Evolutionary conservation across 176 grass and related monocot species (phyloP), one percentile per base, ranked within the genome.

Genomic region (Oropetium thomaeum): DNA sequence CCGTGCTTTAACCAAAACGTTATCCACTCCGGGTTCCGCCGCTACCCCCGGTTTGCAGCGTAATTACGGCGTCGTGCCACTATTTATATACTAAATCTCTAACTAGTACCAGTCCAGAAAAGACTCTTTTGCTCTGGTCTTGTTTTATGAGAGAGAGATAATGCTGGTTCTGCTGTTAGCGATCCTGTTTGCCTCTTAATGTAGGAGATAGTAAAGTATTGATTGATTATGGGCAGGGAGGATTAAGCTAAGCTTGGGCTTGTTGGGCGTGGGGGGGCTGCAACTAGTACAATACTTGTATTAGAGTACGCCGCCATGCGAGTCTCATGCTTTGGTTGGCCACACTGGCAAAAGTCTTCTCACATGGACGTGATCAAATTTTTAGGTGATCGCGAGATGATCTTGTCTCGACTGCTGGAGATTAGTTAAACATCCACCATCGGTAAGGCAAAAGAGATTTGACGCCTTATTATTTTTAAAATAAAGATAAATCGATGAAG

Each of bases 1-100:
- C 77, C 70, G 53, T 10, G 42, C 70, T 69, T 81, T 81, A 75
- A 81, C 84, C 16, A 86, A n/a, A n/a, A 75, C 53, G 83, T 22
- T 75, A 80, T 86, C 83, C 53, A 80, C 62, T 69, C 42, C 4
- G 0, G 0, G 0, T 10, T 10, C 3, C 2, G 0, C 3, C 29
- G 1, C 0, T 0, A 0, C 4, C 27, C 62, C 60, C 52, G 51
- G 22, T 31, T 39, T 1, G 4, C 0, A 0, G 0, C 0, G 0
- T 61, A 80, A 41, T 85, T 62, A 75, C 83, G 1, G 4, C 4
- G 0, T 2, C 1, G 0, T 51, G 32, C 76, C 69, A 85, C 76
- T 49, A 5, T n/a, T n/a, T n/a, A n/a, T n/a, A n/a, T n/a, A n/a
- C n/a, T n/a, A n/a, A n/a, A n/a, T n/a, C n/a, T n/a, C n/a, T n/a